Base-by-base conservation (phyloP, 768 basidiomycete genomes). In the Cystofilobasidium ferigula region DNA sequence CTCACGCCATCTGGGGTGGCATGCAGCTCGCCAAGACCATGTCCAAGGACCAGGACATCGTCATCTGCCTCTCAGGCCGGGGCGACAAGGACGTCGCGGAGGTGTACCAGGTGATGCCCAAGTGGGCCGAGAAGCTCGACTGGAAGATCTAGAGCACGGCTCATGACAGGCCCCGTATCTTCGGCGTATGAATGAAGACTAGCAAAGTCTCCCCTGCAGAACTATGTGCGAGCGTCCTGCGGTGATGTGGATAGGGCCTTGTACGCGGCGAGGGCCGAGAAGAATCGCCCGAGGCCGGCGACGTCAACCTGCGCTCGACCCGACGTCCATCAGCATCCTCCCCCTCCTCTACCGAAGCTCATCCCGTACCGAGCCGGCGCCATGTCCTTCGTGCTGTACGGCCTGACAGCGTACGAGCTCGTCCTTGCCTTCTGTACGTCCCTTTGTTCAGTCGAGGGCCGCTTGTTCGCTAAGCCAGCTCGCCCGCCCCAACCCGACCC, bases 11-110 rank as follows among this genome's bases (percentile, higher is more conserved):
- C 72, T 98, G 93, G 92, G 86, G 87, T 64, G 90, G 87, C 28
- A 82, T 95, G 48, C 81, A 85, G 48, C 78, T 90, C 28, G 95
- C 94, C 2, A 89, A 86, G 77, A 85, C 85, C 0, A 74, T 98
- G 71, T 81, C 88, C 0, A 87, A 87, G 72, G 89, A 92, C 66
- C 77, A 84, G 47, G 87, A 97, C 76, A 78, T 99, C 40, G 91
- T 98, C 57, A 85, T 98, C 67, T 95, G 91, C 73, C 79, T 97
- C 60, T 93, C 89, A 62, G 94, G 94, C 58, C 84, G 94, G 69
- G 95, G 95, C 22, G 92, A 98, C 77, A 98, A 98, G 77, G 94
- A 99, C 73, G 95, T 99, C 4, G 88, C 94, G 70, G 88, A 98
- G 73, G 92, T 99, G 64, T 91, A 87, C n/a, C 79, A 93, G 72